These are phyloP conservation scores for Pichia insulana DNA, from an alignment of 805 yeast species.

Conservation along the genomic window DNA sequence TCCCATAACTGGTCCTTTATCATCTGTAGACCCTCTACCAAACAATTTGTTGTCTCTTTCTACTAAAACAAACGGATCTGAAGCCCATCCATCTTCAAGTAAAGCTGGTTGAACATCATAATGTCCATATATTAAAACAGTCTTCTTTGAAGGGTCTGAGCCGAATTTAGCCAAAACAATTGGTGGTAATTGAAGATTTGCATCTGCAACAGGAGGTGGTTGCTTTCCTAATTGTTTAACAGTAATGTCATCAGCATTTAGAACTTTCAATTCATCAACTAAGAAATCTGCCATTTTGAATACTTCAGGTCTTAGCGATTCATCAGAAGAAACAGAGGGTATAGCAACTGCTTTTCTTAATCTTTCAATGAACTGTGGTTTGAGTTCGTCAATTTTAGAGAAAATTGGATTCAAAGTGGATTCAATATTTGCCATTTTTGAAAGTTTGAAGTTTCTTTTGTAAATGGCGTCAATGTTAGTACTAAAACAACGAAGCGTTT, in stretches of 20 bases:
- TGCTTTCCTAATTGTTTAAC: slow-evolving; percentile 79
- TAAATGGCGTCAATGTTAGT: neutral
- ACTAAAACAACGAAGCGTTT: neutral
- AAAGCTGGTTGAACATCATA: slow-evolving; percentile 98
- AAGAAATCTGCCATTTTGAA: slow-evolving; percentile 84
- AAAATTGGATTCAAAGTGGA: slow-evolving; percentile 32
- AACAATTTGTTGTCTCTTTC: slow-evolving; percentile 62
- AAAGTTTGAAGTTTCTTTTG: neutral
- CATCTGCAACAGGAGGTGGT: slow-evolving; percentile 77
- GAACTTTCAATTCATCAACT: slow-evolving; percentile 50
- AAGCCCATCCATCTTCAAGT: slow-evolving; percentile 87
- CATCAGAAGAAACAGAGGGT: slow-evolving; percentile 92
- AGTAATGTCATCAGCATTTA: slow-evolving; percentile 80
- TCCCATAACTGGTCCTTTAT: slow-evolving; percentile 95
- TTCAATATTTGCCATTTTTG: slow-evolving; percentile 17
- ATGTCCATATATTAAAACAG: slow-evolving; percentile 89
- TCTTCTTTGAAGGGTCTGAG: slow-evolving; percentile 71
- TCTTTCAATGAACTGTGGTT: slow-evolving; percentile 65
- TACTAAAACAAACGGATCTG: slow-evolving; percentile 78
- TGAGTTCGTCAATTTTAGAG: slow-evolving; percentile 60
- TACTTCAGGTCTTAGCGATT: slow-evolving; percentile 78
- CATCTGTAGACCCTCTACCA: slow-evolving; percentile 96
- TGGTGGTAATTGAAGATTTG: slow-evolving; percentile 76
- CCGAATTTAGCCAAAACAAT: slow-evolving; percentile 89
- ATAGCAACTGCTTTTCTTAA: slow-evolving; percentile 82